Conservation (phyloP, 208 protist species). For the Crithidia acanthocephali region DNA sequence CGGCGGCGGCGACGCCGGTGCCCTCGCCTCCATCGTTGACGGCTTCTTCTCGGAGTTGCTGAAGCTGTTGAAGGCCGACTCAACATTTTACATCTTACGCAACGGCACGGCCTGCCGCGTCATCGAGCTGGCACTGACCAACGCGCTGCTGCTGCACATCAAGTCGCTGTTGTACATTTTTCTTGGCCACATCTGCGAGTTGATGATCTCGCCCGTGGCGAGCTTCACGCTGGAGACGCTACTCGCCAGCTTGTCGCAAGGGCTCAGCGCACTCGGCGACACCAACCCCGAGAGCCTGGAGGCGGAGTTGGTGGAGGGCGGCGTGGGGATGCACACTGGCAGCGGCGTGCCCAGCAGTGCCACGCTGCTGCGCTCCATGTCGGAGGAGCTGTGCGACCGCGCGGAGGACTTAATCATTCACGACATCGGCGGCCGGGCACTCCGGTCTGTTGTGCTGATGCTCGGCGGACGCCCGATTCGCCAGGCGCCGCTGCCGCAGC, state of each 20-base stretch:
- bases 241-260: conserved; percentile 65
- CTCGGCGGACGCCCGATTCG: conserved; percentile 79
- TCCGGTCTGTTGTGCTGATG: conserved; percentile 83
- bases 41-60: conserved; percentile 91
- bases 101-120: conserved; percentile 82
- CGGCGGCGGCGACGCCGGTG: conserved; percentile 55
- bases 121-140: conserved; percentile 84
- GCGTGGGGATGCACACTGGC: conserved; percentile 67
- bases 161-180: conserved; percentile 89
- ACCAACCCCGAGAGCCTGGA: conserved; percentile 42
- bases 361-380: conserved; percentile 66
- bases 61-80: conserved; percentile 78
- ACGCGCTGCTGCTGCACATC: conserved; percentile 75
- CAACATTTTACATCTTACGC: conserved; percentile 73
- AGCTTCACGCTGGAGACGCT: conserved; percentile 88
- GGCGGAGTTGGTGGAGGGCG: conserved; percentile 67
- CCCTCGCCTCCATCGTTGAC: conserved; percentile 75
- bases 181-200: conserved; percentile 71
- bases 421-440: conserved; percentile 71
- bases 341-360: conserved; percentile 85
- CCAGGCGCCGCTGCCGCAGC: conserved; percentile 51
- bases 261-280: conserved; percentile 59
- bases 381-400: conserved; percentile 75
- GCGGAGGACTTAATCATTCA: conserved; percentile 72
- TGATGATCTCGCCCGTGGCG: conserved; percentile 80